Base-by-base conservation (phyloP, 1,284 basidiomycete species). In the Neotropicomus parvogracilis region DNA sequence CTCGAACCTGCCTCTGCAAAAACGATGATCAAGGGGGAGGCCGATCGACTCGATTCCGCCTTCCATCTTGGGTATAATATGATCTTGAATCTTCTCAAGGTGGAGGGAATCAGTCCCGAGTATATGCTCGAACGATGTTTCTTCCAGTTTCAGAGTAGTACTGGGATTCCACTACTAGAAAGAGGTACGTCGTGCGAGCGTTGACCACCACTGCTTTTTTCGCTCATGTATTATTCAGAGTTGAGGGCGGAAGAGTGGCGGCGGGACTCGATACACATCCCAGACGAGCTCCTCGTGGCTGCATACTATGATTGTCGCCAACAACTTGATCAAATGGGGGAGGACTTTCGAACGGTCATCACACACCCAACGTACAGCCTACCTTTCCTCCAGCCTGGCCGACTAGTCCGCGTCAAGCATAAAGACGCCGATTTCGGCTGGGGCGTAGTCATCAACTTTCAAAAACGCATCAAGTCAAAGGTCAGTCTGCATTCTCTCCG, bases 61-160 rank as follows among this genome's bases (percentile, higher is more conserved):
- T 99, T 99, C 76, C 95, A 98, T 70, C 75, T 99, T 8, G 95
- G 97, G 11, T 99, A 99, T 72, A 99, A 99, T 69, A 99, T 99
- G 97, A 81, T 99, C 26, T 77, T 99, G 60, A 99, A 99, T 70
- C 72, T 99, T 57, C 97, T 99, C 86, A 88, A 97, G 60, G 95
- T 99, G 19, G 97, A 99, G 70, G 95, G 95, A 3, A 88, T 99
- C 57, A 97, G 91, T 60, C 97, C 97, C 3, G 97, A 99, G 72
- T 98, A 83, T 69, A 99, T 99, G 97, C 78, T 99, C 16, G 91
- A 97, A 69, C 77, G 91, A 39, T 98, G 93, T 71, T 99, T 99
- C 78, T 93, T 89, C 77, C 97, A 99, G 69, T 98, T 97, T 72
- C 97, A 99, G 70, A 97, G 91, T 66, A 92, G 82, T 47, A 83